phyloP scores from a whole-genome alignment of 495 filamentous ascomycete species.

The Aspergillus biplanus region DNA sequence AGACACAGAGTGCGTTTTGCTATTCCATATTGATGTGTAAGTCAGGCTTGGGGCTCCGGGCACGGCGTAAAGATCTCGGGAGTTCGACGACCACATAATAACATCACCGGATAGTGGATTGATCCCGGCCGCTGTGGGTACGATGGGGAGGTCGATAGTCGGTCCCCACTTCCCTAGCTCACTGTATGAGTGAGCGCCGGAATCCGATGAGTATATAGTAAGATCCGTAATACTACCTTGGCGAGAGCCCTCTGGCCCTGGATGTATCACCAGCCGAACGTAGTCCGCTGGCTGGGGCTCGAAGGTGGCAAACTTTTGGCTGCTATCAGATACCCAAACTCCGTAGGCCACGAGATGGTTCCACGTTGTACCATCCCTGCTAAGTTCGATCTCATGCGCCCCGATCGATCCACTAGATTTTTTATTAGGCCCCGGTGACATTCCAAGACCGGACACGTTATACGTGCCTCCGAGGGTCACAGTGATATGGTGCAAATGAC shows the following conservation, averaged over 20 bases:
- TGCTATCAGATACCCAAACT: slow-evolving; percentile 44
- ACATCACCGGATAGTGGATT: slow-evolving; percentile 40
- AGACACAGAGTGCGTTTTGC: slow-evolving; percentile 38
- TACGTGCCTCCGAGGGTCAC: too few species aligned
- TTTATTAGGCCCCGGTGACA: too few species aligned
- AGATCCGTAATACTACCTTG: slow-evolving; percentile 34
- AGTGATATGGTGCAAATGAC: too few species aligned
- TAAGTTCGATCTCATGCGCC: slow-evolving; percentile 44
- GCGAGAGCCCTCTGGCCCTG: slow-evolving; percentile 23
- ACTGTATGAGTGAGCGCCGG: slow-evolving; percentile 18
- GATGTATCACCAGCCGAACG: slow-evolving; percentile 42
- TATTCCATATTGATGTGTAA: slow-evolving; percentile 35
- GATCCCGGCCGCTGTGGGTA: slow-evolving; percentile 46
- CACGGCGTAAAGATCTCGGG: slow-evolving; percentile 36
- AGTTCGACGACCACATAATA: slow-evolving; percentile 48
- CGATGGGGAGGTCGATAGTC: slow-evolving; percentile 55
- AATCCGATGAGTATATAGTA: slow-evolving; percentile 29
- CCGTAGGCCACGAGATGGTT: slow-evolving; percentile 42
- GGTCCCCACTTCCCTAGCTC: slow-evolving; percentile 47
- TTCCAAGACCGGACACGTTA: too few species aligned
- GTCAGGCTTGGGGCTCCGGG: slow-evolving; percentile 46
- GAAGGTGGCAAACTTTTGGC: slow-evolving; percentile 45
- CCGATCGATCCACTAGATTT: slow-evolving; percentile 36
- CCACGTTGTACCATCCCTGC: slow-evolving; percentile 43
- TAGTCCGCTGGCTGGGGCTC: slow-evolving; percentile 43